Evolutionary conservation across 495 filamentous ascomycete species (phyloP).

Genomic region (Penicillium pancosmium): DNA sequence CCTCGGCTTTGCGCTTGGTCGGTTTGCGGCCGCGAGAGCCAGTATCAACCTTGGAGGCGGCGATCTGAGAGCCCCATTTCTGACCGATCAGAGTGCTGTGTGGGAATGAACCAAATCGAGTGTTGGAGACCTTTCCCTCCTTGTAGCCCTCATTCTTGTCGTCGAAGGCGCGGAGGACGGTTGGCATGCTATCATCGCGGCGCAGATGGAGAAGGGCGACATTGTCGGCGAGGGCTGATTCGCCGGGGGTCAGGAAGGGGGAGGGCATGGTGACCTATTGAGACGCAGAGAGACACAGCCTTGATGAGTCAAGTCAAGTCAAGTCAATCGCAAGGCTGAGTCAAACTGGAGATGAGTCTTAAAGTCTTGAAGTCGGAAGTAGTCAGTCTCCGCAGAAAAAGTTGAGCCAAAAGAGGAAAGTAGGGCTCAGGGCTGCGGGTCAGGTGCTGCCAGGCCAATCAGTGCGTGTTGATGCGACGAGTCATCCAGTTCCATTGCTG

Average conservation of each 20-base stretch:
- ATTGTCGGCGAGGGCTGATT: constrained; percentile 53
- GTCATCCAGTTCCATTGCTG: constrained; percentile 22
- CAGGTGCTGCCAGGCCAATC: constrained; percentile 14
- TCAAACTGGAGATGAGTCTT: constrained; percentile 3
- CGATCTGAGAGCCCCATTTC: constrained; percentile 89
- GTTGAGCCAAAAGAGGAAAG: constrained; percentile 23
- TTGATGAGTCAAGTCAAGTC: neutral
- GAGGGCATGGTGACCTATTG: constrained; percentile 47
- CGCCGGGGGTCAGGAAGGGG: constrained; percentile 71
- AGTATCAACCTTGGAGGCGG: constrained; percentile 86
- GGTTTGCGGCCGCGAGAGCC: constrained; percentile 70
- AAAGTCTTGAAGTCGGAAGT: constrained; percentile 2
- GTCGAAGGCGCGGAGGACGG: constrained; percentile 64
- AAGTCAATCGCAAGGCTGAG: neutral
- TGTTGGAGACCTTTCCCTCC: constrained; percentile 86
- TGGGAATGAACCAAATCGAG: constrained; percentile 92
- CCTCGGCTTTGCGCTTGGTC: constrained; percentile 58
- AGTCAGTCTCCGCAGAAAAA: constrained; percentile 23
- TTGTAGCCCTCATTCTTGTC: constrained; percentile 69
- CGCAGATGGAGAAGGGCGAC: constrained; percentile 82
- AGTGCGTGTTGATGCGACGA: constrained; percentile 11
- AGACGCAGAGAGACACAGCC: neutral
- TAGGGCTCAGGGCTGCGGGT: constrained; percentile 43
- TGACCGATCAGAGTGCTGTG: constrained; percentile 80
- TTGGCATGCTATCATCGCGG: constrained; percentile 77